phyloP scores from a whole-genome alignment of 129 eudicot genomes.

The Pittosporum tobira region DNA sequence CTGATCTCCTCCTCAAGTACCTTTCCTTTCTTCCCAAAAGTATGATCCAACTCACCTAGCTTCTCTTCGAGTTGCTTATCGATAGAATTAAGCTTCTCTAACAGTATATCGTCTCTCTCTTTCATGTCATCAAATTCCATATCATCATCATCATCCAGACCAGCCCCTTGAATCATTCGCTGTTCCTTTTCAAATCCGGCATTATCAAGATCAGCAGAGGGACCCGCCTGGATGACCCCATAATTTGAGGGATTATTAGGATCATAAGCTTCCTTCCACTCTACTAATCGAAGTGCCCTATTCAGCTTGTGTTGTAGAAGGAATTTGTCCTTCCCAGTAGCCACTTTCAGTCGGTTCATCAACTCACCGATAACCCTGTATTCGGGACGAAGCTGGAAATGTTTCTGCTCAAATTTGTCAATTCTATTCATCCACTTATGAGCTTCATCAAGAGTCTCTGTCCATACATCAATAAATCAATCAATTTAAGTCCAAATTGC shows the following conservation, averaged over 20 bases:
- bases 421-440: constrained; percentile 62
- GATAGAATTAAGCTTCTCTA: constrained; percentile 56
- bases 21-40: constrained; percentile 86
- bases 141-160: constrained; percentile 36
- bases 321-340: constrained; percentile 80
- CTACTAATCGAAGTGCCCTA: constrained; percentile 71
- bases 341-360: constrained; percentile 64
- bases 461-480: background rate
- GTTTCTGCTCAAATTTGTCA: constrained; percentile 69
- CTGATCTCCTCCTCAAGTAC: constrained; percentile 83
- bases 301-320: constrained; percentile 80
- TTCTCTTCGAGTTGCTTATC: constrained; percentile 73
- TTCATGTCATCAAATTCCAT: constrained; percentile 67
- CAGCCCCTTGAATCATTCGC: constrained; percentile 19
- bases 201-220: constrained; percentile 23
- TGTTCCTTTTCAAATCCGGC: constrained; percentile 34
- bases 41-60: constrained; percentile 63
- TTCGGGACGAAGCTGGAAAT: constrained; percentile 48
- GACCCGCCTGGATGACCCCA: constrained; percentile 48
- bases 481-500: background rate
- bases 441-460: constrained; percentile 60
- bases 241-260: constrained; percentile 80
- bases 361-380: constrained; percentile 81
- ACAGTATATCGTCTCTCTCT: constrained; percentile 59
- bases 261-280: constrained; percentile 72